Base-by-base conservation (phyloP, 2,329 filamentous ascomycete species). In the Pestalotiopsis sp. region DNA sequence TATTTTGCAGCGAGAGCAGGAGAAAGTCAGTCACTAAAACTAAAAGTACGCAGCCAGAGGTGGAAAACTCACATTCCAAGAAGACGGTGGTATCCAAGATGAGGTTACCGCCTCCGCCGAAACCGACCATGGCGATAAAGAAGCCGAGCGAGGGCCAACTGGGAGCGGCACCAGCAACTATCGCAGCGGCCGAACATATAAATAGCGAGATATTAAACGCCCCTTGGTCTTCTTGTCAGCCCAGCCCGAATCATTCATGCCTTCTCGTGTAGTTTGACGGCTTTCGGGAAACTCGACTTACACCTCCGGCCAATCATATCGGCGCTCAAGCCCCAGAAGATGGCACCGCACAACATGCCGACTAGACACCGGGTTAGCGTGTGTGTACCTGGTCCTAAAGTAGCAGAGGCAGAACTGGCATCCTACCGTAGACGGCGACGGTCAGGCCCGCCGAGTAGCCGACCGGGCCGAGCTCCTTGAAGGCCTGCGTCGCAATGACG, bases 121-220 rank as follows among this genome's bases (percentile, higher is more conserved):
- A 92, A 2, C 89, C 86, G 39, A 88, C 82, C 58, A 93, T 77
- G 13, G 85, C 86, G 38, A 91, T 85, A 74, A 93, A 92, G 25
- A 91, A 78, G 0, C 88, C 90, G 13, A 93, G 82, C 0, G 87
- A 85, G 2, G 86, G 80, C 90, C 90, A 94, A 71, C 85, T 91
- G 1, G 91, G 91, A 69, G 88, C 85, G 1, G 87, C 89, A 4
- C 91, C 92, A 0, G 90, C 91, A 0, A 92, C 81, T 67, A 92
- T 87, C 38, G 86, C 86, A 63, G 90, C 89, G 5, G 88, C 76
- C 4, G 88, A 86, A 74, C 87, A 90, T 68, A 92, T 82, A 73
- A 92, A 85, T 12, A 93, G 82, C 2, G 88, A 89, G 25, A 88
- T 80, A 74, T 93, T 93, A 81, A 93, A 94, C 4, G 91, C 91